Evolutionary conservation across 2,329 filamentous ascomycete species (phyloP).

Genomic region (Diatrype stigma): DNA sequence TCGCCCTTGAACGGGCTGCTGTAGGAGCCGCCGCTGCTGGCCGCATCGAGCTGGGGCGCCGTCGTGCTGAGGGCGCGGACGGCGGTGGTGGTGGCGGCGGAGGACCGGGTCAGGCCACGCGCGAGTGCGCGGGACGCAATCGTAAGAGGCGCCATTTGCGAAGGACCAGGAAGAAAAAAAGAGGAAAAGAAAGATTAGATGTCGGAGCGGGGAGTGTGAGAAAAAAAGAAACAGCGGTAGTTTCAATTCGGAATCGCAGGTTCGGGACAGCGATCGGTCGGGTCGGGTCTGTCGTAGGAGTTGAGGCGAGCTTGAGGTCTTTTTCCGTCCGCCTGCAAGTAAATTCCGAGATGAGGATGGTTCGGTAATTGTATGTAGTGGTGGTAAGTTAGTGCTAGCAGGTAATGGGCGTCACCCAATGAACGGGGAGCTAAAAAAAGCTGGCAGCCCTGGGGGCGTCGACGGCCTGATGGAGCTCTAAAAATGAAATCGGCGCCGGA

Average conservation of each 20-base stretch:
- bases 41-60: conserved; percentile 44
- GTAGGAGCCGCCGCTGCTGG: conserved; percentile 43
- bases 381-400: neutral
- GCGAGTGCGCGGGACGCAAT: conserved; percentile 65
- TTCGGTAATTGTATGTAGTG: too few species aligned
- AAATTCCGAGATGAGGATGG: conserved; percentile 22
- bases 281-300: conserved; percentile 13
- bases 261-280: too few species aligned
- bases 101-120: conserved; percentile 49
- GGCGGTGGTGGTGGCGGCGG: conserved; percentile 30
- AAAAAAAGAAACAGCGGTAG: too few species aligned
- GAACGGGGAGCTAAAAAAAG: conserved; percentile 12
- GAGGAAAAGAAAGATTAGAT: neutral
- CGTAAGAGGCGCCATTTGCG: conserved; percentile 62
- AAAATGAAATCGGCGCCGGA: conserved; percentile 42
- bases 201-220: neutral
- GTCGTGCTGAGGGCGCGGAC: conserved; percentile 56
- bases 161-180: neutral
- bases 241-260: conserved; percentile 28
- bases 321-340: conserved; percentile 46
- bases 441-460: conserved; percentile 31
- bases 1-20: conserved; percentile 62
- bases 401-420: neutral
- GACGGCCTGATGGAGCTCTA: conserved; percentile 34
- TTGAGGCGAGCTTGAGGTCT: conserved; percentile 39